Conservation (phyloP, 257 asterid species). For the Gardenia jasminoides region DNA sequence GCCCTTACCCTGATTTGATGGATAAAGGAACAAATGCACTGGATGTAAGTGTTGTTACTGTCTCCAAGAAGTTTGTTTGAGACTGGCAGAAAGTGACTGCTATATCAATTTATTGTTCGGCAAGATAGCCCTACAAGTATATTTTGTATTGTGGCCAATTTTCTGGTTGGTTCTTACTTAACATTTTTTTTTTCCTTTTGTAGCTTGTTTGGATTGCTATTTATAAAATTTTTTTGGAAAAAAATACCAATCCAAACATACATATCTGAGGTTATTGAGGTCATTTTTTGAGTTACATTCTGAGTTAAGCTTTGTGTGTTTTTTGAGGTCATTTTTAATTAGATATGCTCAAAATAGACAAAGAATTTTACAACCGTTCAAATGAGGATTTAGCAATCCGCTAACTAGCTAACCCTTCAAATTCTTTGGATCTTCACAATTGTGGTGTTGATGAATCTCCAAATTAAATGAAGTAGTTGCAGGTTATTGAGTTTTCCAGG, state of each 20-base stretch:
- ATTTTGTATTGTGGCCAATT: background rate
- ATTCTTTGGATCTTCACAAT: background rate
- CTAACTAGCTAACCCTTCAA: no score
- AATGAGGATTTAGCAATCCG: no score
- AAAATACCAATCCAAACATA: no score
- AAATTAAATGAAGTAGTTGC: background rate
- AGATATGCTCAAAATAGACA: background rate
- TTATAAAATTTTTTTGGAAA: no score
- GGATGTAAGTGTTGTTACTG: slow-evolving; percentile 45
- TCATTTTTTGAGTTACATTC: no score
- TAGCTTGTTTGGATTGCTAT: no score
- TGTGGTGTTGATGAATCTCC: background rate
- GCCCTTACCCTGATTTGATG: slow-evolving; percentile 92
- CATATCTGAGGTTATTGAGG: no score
- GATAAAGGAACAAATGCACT: slow-evolving; percentile 93
- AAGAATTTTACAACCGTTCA: background rate
- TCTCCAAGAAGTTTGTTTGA: background rate
- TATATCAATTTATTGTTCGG: no score
- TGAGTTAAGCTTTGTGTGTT: background rate
- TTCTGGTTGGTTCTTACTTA: background rate
- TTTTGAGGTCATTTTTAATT: background rate
- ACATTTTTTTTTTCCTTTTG: no score
- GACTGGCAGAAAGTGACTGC: background rate
- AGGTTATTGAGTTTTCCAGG: background rate
- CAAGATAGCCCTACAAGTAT: background rate